Conservation (phyloP, 352 stramenopile genomes). For the Saprolegnia parasitica region DNA sequence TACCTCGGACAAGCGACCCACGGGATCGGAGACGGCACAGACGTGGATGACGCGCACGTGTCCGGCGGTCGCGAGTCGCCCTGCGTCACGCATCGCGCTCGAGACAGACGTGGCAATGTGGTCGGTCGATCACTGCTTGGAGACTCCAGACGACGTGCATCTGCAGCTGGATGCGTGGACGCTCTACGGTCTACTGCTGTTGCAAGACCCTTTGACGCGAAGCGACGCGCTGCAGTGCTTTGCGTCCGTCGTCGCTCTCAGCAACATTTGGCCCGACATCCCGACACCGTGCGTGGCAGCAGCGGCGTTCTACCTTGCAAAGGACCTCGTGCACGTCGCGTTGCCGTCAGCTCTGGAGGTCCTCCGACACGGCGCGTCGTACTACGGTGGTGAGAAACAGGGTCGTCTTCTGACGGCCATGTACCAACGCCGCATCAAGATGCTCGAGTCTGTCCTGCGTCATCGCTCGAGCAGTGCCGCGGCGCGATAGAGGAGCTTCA, state of each 20-base stretch:
- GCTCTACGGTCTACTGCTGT: neutral
- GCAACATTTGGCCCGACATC: neutral
- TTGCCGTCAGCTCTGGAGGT: neutral
- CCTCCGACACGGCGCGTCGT: neutral
- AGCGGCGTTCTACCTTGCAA: neutral
- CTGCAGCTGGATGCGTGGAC: neutral
- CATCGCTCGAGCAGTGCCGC: neutral
- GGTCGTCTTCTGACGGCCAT: neutral
- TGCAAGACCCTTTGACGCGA: neutral
- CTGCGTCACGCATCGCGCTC: neutral
- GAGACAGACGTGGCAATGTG: neutral
- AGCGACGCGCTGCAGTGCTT: neutral
- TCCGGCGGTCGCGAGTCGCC: neutral
- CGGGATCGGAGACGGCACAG: neutral
- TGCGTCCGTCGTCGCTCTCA: neutral
- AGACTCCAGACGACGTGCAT: neutral
- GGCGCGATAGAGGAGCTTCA: neutral
- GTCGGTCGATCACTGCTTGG: neutral
- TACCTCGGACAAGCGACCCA: neutral
- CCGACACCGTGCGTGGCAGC: neutral
- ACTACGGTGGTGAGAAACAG: neutral
- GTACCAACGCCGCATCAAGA: neutral
- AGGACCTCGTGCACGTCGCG: neutral
- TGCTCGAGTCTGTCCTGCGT: neutral
- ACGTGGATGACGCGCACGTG: neutral